phyloP scores from a whole-genome alignment of 345 rosid genomes.

The Aegle marmelos region DNA sequence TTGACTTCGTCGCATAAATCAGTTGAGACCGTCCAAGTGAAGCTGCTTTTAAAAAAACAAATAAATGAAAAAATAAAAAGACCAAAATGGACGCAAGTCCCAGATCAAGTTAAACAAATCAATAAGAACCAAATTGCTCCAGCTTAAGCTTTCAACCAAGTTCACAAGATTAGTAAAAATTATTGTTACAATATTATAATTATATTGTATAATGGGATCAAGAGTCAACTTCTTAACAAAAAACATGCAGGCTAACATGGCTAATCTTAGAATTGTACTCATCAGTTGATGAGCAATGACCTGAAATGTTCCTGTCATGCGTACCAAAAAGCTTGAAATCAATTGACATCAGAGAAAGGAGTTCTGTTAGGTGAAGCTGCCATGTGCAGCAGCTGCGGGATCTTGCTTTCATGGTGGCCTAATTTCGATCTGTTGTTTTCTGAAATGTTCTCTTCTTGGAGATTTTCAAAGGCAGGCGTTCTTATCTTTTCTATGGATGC shows the following conservation, averaged over 20 bases:
- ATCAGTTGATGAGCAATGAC: conserved; percentile 42
- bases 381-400: conserved; percentile 4
- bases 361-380: conserved; percentile 52
- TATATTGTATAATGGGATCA: too few species aligned
- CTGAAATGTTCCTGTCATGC: too few species aligned
- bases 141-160: too few species aligned
- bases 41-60: too few species aligned
- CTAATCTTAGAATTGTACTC: conserved; percentile 14
- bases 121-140: too few species aligned
- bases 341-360: conserved; percentile 66
- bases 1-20: background rate
- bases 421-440: conserved; percentile 29
- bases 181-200: too few species aligned
- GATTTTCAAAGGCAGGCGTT: conserved; percentile 19
- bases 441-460: conserved; percentile 13
- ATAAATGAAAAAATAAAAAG: too few species aligned
- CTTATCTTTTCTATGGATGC: conserved; percentile 73
- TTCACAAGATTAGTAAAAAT: too few species aligned
- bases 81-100: too few species aligned
- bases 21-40: too few species aligned
- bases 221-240: background rate
- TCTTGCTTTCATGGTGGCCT: conserved; percentile 34
- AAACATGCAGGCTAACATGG: background rate
- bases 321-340: background rate
- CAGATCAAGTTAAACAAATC: too few species aligned